These are phyloP conservation scores for Trametes cubensis DNA, from an alignment of 768 basidiomycete genomes.

Conservation along the genomic window DNA sequence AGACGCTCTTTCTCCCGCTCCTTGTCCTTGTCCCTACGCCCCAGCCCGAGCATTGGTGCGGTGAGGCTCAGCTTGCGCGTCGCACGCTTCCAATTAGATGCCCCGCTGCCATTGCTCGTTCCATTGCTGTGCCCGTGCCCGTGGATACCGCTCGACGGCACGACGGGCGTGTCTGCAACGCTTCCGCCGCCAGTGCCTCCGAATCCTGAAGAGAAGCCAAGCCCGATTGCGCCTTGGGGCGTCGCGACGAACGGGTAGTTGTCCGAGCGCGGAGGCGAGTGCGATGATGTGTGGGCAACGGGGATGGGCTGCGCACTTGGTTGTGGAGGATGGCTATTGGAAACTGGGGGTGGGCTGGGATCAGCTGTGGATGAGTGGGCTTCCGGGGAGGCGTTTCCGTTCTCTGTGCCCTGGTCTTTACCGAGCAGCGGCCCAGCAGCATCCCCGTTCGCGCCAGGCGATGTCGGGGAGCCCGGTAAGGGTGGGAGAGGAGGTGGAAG, in stretches of 20 bases:
- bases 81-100: slow-evolving; percentile 42
- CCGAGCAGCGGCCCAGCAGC: neutral
- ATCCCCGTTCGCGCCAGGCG: slow-evolving; percentile 8
- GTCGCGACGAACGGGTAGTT: neutral
- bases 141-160: slow-evolving; percentile 2
- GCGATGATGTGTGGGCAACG: neutral
- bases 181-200: slow-evolving; percentile 20
- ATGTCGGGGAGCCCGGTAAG: slow-evolving; percentile 26
- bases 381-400: neutral
- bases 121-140: too few species aligned
- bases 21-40: slow-evolving; percentile 57
- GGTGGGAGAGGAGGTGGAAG: slow-evolving; percentile 26
- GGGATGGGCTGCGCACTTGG: neutral
- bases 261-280: neutral
- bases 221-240: neutral
- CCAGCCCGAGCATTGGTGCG: slow-evolving; percentile 57
- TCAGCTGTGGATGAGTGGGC: neutral
- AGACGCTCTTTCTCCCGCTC: slow-evolving; percentile 43
- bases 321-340: too few species aligned
- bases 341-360: neutral
- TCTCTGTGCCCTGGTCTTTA: slow-evolving; percentile 1
- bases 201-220: slow-evolving; percentile 19
- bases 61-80: slow-evolving; percentile 72
- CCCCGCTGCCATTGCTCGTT: neutral
- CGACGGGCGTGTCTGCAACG: slow-evolving; percentile 19